These are phyloP conservation scores for Mangifera indica DNA, from an alignment of 345 rosid species.

Conservation along the genomic window DNA sequence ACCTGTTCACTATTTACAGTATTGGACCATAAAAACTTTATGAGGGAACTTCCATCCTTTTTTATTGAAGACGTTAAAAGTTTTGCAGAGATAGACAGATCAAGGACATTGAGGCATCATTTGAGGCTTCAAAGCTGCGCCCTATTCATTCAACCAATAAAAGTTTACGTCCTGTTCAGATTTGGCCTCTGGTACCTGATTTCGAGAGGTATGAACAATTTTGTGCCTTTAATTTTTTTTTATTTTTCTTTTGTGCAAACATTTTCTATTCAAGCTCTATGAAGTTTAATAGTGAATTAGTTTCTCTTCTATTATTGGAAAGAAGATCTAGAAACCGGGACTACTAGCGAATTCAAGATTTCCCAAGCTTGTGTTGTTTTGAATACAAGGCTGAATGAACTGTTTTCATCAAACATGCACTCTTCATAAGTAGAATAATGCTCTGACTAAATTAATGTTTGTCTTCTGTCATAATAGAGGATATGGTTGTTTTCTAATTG, in stretches of 20 bases:
- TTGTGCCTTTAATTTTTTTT: conserved; percentile 23
- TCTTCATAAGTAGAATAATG: neutral
- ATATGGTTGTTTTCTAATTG: too few relatives aligned
- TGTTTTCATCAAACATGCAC: neutral
- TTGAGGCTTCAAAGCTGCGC: conserved; percentile 70
- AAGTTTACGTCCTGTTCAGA: conserved; percentile 66
- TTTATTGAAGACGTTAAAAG: conserved; percentile 12
- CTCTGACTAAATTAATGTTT: neutral
- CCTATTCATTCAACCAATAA: conserved; percentile 92
- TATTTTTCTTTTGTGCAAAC: neutral
- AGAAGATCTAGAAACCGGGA: neutral
- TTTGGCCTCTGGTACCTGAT: conserved; percentile 80
- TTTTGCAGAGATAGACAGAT: conserved; percentile 81
- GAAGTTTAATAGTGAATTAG: neutral
- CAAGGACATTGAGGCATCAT: conserved; percentile 87
- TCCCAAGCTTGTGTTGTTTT: neutral
- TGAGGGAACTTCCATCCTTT: neutral
- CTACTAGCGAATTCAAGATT: neutral
- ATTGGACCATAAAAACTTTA: neutral
- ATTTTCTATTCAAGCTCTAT: neutral
- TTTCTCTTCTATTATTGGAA: neutral
- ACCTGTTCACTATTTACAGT: conserved; percentile 12
- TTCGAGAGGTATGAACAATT: conserved; percentile 63
- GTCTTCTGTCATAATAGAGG: neutral
- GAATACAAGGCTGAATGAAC: neutral